A percentile compares a stretch with the other conserved stretches of the same genome.
Evolutionary conservation across 2,329 filamentous ascomycete species (phyloP).

Genomic region (Microdochium paspali): DNA sequence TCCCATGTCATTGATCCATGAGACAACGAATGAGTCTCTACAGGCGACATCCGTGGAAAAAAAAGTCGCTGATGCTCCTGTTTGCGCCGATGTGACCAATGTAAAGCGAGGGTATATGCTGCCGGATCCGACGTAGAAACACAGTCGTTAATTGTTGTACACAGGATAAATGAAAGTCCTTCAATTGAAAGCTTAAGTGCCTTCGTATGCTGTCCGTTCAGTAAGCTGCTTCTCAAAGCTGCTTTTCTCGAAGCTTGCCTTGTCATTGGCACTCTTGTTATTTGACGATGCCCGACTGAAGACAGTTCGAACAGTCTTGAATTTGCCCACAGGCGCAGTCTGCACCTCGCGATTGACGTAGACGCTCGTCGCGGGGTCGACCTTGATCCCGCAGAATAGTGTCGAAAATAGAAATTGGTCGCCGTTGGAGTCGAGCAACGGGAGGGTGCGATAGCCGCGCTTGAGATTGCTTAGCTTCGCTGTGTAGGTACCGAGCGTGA

Average conservation of each 20-base stretch:
- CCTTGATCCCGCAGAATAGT: slow-evolving; percentile 80
- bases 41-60: neutral
- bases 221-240: neutral
- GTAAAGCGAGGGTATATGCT: neutral
- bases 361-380: slow-evolving; percentile 45
- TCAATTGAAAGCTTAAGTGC: neutral
- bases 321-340: slow-evolving; percentile 36
- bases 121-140: neutral
- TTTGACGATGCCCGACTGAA: slow-evolving; percentile 41
- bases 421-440: slow-evolving; percentile 77
- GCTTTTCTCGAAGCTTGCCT: slow-evolving; percentile 31
- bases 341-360: slow-evolving; percentile 37
- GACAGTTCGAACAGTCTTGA: slow-evolving; percentile 48
- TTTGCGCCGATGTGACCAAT: neutral
- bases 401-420: slow-evolving; percentile 94
- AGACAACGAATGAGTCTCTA: neutral
- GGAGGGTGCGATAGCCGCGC: slow-evolving; percentile 86
- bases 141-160: neutral
- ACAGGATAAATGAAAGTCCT: neutral
- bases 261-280: slow-evolving; percentile 35
- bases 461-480: slow-evolving; percentile 85
- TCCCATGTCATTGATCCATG: neutral
- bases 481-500: slow-evolving; percentile 77
- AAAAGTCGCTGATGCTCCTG: neutral
- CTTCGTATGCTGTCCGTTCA: neutral